Conservation (phyloP, 2,329 filamentous ascomycete genomes). For the Aspergillus eucalypticola region DNA sequence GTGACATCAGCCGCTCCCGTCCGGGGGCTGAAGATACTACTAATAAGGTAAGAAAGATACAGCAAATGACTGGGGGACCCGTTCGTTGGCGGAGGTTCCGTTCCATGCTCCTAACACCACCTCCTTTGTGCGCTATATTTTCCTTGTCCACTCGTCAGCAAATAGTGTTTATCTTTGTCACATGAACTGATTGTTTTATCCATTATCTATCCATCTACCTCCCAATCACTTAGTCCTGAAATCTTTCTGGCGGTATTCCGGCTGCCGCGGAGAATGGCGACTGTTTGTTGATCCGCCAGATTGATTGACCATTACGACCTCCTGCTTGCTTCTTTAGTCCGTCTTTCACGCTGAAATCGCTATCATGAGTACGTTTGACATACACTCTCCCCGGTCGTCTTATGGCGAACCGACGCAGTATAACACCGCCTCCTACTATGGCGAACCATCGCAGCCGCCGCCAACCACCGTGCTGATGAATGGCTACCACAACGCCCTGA, state of each 20-base stretch:
- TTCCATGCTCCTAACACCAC: too few species aligned
- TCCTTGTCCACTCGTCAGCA: too few species aligned
- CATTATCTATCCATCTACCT: too few species aligned
- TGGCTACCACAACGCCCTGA: conserved; percentile 60
- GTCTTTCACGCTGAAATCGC: conserved; percentile 12
- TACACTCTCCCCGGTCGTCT: conserved; percentile 43
- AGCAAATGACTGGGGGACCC: too few species aligned
- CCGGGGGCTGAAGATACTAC: too few species aligned
- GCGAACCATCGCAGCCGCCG: conserved; percentile 31
- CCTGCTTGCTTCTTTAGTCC: not conserved
- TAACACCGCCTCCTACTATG: conserved; percentile 38
- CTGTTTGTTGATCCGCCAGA: conserved; percentile 17
- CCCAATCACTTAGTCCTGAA: too few species aligned
- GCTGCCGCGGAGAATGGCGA: conserved; percentile 16
- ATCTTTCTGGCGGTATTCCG: not conserved
- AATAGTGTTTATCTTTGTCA: too few species aligned
- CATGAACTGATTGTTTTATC: not conserved
- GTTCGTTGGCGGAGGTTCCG: too few species aligned
- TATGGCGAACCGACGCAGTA: conserved; percentile 44
- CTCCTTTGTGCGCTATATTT: too few species aligned
- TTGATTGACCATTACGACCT: not conserved
- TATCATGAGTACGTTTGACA: conserved; percentile 38
- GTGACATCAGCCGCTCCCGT: too few species aligned
- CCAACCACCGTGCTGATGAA: conserved; percentile 55
- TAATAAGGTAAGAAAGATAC: too few species aligned